phyloP scores from a whole-genome alignment of 257 asterid species.

The Przewalskia tangutica region DNA sequence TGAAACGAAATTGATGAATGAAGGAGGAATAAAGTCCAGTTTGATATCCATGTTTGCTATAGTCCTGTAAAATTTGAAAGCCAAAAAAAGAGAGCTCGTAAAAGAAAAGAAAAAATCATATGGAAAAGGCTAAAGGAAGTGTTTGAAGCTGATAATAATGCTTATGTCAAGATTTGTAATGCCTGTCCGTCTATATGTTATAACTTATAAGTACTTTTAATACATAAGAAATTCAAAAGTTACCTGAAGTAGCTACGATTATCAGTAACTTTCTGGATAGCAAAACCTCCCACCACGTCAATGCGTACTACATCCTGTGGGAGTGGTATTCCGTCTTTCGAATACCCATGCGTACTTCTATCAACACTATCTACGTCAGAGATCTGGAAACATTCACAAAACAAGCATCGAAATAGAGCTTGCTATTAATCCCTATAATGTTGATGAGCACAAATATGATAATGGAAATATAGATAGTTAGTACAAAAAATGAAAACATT shows the following conservation, averaged over 20 bases:
- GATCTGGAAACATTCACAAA: constrained; percentile 34
- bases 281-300: constrained; percentile 80
- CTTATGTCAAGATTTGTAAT: no score
- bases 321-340: constrained; percentile 56
- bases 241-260: constrained; percentile 79
- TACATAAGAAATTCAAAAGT: constrained; percentile 6
- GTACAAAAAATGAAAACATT: background rate
- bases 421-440: background rate
- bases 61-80: constrained; percentile 43
- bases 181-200: no score
- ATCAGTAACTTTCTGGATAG: constrained; percentile 57
- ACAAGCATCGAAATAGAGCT: background rate
- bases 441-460: background rate
- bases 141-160: no score
- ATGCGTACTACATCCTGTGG: constrained; percentile 69
- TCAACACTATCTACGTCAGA: constrained; percentile 55
- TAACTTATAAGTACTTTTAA: no score
- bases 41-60: constrained; percentile 83
- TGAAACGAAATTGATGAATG: constrained; percentile 71
- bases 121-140: no score
- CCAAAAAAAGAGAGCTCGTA: background rate
- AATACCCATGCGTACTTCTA: constrained; percentile 58
- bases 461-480: background rate
- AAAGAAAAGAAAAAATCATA: no score
- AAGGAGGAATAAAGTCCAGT: constrained; percentile 70